Percentiles rank a stretch among this genome's conserved stretches.
Evolutionary conservation across 176 grass and related monocot genomes (phyloP).

Genomic region (Eleusine coracana): DNA sequence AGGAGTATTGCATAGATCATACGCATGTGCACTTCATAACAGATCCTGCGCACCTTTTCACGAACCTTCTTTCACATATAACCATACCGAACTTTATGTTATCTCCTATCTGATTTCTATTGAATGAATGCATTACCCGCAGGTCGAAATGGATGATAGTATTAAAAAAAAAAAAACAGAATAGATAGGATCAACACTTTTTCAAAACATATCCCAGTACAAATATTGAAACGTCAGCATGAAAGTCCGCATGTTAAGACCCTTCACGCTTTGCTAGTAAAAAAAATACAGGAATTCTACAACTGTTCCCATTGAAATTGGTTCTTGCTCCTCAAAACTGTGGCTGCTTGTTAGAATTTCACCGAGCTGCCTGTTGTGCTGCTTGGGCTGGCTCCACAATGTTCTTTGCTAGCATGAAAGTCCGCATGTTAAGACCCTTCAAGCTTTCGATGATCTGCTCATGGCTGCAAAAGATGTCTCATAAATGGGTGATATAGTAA

Average conservation of each 20-base stretch:
- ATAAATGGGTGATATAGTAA: not conserved
- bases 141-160: not conserved
- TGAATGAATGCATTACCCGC: not conserved
- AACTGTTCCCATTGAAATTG: not conserved
- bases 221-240: conserved; percentile 4
- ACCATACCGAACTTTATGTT: not conserved
- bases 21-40: not conserved
- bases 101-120: not conserved
- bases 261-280: too few relatives aligned
- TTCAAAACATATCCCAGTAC: not conserved
- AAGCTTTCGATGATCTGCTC: conserved; percentile 85
- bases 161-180: not conserved
- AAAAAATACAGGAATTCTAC: not conserved
- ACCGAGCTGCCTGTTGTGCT: conserved; percentile 61
- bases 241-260: too few relatives aligned
- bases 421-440: conserved; percentile 84
- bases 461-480: conserved; percentile 54
- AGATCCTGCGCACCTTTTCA: not conserved
- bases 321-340: conserved; percentile 30
- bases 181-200: not conserved
- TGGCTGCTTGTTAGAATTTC: not conserved
- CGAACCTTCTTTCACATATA: not conserved
- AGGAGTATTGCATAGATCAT: too few relatives aligned
- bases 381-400: conserved; percentile 85
- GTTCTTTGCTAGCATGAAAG: conserved; percentile 88